Evolutionary conservation across 352 stramenopile species (phyloP), one percentile per base, ranked within the genome.

Genomic region (Phytophthora colocasiae): DNA sequence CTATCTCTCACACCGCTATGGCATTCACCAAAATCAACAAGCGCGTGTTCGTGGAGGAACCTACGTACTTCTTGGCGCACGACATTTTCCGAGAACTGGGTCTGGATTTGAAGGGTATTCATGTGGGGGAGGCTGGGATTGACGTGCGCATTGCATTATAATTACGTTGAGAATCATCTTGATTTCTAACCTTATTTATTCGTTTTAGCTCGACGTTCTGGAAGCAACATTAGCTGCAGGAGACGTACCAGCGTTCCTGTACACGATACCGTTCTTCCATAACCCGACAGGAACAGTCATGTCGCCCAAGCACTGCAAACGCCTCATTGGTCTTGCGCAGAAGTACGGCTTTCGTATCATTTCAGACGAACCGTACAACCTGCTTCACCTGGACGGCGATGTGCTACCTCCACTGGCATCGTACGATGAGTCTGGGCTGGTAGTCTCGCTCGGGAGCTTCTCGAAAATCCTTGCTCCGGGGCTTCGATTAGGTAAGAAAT

Each of bases 381-480:
- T 98, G 31, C 73, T 98, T 22, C 85, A 87, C 32, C 91, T 93
- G 53, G 69, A 91, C 19, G 67, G 76, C 6, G 60, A 68, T 14
- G 69, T 75, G 4, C 67, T 83, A 22, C 73, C 80, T n/a, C 78
- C 87, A 7, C 71, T 96, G 14, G 80, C 84, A 8, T 89, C 82
- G 14, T 91, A 83, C 43, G 87, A 94, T 31, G 71, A 78, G 29
- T 83, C 71, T 4, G 88, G 84, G 2, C 47, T 75, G 6, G 78
- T 95, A 55, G 66, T 98, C 19, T 96, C 92, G 44, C 77, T 98
- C 12, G 92, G 90, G 19, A 97, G 87, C 57, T 98, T 98, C 57
- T 98, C 93, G n/a, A 98, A 98, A 78, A 98, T 98, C 46, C 86
- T 98, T 24, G 79, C 89, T 29, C 95, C 93, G 24, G 93, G 91